Evolutionary conservation across 345 rosid species (phyloP).

Genomic region (Eucalyptus curtisii): DNA sequence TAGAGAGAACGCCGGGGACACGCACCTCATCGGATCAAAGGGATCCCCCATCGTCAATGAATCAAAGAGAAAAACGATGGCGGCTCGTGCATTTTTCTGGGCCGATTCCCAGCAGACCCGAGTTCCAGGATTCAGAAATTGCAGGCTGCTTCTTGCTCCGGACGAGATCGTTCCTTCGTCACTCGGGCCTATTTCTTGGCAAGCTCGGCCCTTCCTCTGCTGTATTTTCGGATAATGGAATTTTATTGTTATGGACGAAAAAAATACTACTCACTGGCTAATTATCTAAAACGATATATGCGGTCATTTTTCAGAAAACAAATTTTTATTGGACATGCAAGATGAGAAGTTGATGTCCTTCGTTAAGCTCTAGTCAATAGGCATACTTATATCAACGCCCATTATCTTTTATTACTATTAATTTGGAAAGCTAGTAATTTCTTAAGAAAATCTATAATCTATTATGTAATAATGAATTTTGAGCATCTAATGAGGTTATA

Average conservation of each 20-base stretch:
- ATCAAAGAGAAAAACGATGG: background rate
- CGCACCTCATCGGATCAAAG: background rate
- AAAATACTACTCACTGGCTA: no score
- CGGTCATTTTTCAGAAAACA: no score
- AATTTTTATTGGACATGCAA: background rate
- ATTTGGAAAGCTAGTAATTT: background rate
- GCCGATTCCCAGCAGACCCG: background rate
- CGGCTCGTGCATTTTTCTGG: background rate
- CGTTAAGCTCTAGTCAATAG: background rate
- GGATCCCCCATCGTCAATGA: background rate
- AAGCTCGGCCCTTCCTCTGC: background rate
- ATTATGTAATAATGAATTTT: background rate
- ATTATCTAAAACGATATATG: background rate
- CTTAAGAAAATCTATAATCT: background rate
- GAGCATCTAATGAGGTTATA: background rate
- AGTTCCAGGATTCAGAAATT: background rate
- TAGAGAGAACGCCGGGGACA: background rate
- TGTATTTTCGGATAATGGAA: background rate
- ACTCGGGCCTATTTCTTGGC: background rate
- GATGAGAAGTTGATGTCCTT: rapidly evolving
- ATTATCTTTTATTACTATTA: background rate
- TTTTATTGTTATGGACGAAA: background rate
- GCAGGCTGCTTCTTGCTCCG: background rate
- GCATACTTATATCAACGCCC: background rate
- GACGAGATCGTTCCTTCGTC: background rate